These are phyloP conservation scores for Stephanodiscus minutulus DNA, from an alignment of 108 stramenopile species.

Conservation along the genomic window DNA sequence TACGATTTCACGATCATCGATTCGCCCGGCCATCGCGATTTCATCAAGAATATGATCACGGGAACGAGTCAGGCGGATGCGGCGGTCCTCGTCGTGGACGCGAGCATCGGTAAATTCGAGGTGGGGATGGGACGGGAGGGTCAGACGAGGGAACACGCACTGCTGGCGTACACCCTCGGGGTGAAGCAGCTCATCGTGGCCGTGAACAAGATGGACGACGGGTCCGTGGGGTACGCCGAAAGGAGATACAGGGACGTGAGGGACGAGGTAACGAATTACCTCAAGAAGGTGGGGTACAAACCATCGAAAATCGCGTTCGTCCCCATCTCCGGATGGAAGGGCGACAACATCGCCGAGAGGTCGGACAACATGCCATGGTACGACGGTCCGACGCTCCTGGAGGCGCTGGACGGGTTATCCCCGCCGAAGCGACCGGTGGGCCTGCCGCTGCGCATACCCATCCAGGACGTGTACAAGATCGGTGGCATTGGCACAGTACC, in stretches of 20 bases:
- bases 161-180: constrained; percentile 95
- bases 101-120: constrained; percentile 90
- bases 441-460: constrained; percentile 88
- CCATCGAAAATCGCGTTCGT: constrained; percentile 85
- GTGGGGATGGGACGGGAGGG: constrained; percentile 92
- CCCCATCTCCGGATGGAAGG: constrained; percentile 94
- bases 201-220: constrained; percentile 97
- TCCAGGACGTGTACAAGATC: constrained; percentile 93
- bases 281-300: constrained; percentile 75
- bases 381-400: constrained; percentile 90
- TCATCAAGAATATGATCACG: constrained; percentile 97
- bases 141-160: constrained; percentile 95
- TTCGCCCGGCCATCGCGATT: constrained; percentile 95
- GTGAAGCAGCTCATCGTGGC: constrained; percentile 96
- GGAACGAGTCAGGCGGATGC: constrained; percentile 98
- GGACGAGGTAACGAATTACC: constrained; percentile 58
- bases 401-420: constrained; percentile 88
- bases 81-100: constrained; percentile 92
- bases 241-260: constrained; percentile 88
- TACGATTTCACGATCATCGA: constrained; percentile 96
- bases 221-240: constrained; percentile 82
- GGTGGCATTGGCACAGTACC: constrained; percentile 90
- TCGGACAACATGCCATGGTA: constrained; percentile 91
- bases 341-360: constrained; percentile 93
- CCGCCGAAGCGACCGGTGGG: constrained; percentile 88